phyloP scores from a whole-genome alignment of 805 yeast species.

The Monosporozyma aquatica region DNA sequence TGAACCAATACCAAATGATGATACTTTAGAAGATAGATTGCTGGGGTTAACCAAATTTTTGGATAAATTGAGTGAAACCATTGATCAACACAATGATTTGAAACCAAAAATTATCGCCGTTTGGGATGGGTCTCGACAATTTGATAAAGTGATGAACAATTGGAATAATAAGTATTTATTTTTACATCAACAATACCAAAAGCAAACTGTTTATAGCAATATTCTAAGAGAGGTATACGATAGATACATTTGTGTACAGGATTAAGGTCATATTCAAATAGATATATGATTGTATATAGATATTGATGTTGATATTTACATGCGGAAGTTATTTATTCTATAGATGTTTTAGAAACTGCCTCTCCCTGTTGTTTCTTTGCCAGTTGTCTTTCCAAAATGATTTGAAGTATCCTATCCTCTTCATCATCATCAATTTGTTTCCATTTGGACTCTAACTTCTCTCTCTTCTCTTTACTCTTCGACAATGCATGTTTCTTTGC shows the following conservation, averaged over 20 bases:
- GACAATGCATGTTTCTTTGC: constrained; percentile 46
- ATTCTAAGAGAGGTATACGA: constrained; percentile 25
- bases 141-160: constrained; percentile 32
- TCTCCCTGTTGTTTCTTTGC: background rate
- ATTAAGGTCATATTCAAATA: background rate
- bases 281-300: background rate
- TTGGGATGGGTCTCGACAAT: constrained; percentile 26
- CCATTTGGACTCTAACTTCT: constrained; percentile 46
- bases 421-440: constrained; percentile 63
- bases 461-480: constrained; percentile 49
- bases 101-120: constrained; percentile 31
- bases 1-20: constrained; percentile 8
- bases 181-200: constrained; percentile 31
- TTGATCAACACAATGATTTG: constrained; percentile 37
- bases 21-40: constrained; percentile 9
- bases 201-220: constrained; percentile 28
- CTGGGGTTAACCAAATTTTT: constrained; percentile 33
- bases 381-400: constrained; percentile 41
- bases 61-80: constrained; percentile 30
- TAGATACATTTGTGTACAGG: background rate
- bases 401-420: constrained; percentile 59
- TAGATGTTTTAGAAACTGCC: too few species aligned
- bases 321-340: too few species aligned
- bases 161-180: constrained; percentile 36
- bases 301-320: background rate